These are phyloP conservation scores for Ophiobolus disseminans DNA, from an alignment of 2,329 filamentous ascomycete species.

Conservation along the genomic window DNA sequence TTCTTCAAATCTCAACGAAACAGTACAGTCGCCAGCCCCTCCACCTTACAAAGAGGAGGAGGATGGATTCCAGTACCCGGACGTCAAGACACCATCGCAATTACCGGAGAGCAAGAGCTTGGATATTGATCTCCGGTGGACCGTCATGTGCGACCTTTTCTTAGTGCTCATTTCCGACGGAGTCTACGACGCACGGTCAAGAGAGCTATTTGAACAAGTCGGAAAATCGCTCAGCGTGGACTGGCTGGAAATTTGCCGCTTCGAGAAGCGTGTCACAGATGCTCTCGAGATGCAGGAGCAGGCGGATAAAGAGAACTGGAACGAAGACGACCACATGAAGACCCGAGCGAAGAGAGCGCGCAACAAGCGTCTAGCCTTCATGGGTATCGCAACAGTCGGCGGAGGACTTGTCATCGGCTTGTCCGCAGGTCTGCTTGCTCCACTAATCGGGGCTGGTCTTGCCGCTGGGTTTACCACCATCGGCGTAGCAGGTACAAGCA, in stretches of 20 bases:
- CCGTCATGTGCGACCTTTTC: conserved; percentile 93
- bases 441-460: conserved; percentile 90
- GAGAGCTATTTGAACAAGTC: conserved; percentile 82
- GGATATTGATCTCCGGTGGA: conserved; percentile 97
- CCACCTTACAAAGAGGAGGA: conserved; percentile 67
- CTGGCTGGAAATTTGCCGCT: conserved; percentile 93
- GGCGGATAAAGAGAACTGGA: conserved; percentile 95
- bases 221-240: conserved; percentile 80
- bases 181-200: conserved; percentile 87
- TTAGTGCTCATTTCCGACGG: conserved; percentile 96
- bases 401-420: conserved; percentile 94
- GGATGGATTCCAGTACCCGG: conserved; percentile 76
- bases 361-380: conserved; percentile 87
- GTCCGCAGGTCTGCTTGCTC: conserved; percentile 88
- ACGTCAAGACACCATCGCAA: conserved; percentile 82
- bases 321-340: conserved; percentile 94
- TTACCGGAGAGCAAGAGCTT: conserved; percentile 82
- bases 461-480: conserved; percentile 96
- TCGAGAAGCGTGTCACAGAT: conserved; percentile 96
- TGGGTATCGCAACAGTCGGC: conserved; percentile 95
- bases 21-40: conserved; percentile 57
- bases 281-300: conserved; percentile 97
- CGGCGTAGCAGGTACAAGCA: conserved; percentile 84
- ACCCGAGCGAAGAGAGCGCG: conserved; percentile 79
- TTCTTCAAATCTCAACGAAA: conserved; percentile 38